Percentiles rank a stretch among this genome's conserved stretches.
Evolutionary conservation across 306 rosid genomes (phyloP).

Genomic region (Begonia peltatifolia): DNA sequence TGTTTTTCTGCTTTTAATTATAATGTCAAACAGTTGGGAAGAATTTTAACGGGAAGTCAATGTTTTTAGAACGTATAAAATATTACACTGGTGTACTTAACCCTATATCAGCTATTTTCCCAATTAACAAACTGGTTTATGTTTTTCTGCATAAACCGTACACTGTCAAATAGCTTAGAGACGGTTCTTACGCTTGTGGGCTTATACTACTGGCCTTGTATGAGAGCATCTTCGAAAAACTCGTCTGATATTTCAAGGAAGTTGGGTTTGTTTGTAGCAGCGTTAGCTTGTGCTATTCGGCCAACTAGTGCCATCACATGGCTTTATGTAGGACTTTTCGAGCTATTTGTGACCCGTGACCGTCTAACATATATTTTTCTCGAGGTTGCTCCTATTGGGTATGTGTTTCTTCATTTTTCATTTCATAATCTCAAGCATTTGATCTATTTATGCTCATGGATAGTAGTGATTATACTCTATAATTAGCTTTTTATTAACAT

Average conservation of each 20-base stretch:
- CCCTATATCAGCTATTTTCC: conserved; percentile 59
- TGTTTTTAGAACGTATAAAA: not conserved
- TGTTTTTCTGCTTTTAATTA: too few species aligned
- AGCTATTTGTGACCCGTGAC: conserved; percentile 39
- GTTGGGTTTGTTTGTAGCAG: conserved; percentile 64
- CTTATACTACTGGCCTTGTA: conserved; percentile 83
- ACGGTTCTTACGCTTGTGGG: conserved; percentile 72
- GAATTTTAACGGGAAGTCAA: not conserved
- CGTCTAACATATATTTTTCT: conserved; percentile 41
- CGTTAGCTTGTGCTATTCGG: conserved; percentile 68
- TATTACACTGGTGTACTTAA: conserved; percentile 21
- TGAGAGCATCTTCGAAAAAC: conserved; percentile 32
- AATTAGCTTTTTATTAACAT: too few species aligned
- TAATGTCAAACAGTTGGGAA: too few species aligned
- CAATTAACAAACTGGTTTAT: conserved; percentile 80
- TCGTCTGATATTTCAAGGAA: conserved; percentile 39
- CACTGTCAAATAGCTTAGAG: conserved; percentile 79
- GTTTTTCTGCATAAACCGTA: conserved; percentile 69
- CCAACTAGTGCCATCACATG: conserved; percentile 84
- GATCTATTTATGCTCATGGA: not conserved
- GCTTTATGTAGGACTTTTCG: conserved; percentile 67
- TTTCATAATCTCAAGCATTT: not conserved
- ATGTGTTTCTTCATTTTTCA: conserved; percentile 14
- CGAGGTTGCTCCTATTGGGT: conserved; percentile 88
- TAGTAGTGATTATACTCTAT: too few species aligned